Evolutionary conservation across 192 early-diverging fungal genomes (phyloP), one percentile per base, ranked within the genome.

Genomic region (Entomortierella chlamydospora): DNA sequence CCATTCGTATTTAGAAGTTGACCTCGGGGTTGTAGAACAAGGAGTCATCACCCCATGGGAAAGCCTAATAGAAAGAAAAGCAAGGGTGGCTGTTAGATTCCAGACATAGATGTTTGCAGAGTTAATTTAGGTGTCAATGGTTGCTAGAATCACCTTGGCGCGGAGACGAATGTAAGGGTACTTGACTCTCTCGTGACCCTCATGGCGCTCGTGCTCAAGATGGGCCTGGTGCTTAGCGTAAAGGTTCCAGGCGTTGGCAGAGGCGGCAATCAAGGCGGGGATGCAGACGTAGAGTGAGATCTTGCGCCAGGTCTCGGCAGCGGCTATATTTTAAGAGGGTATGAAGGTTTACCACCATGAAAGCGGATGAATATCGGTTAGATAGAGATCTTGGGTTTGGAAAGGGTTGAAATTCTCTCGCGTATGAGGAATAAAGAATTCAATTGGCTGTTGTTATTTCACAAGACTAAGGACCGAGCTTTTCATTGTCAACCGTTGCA

Each of bases 131-230:
- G 26, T 42, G 28, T 22, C 25, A 25, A 28, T 43, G n/a, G n/a
- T n/a, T n/a, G n/a, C n/a, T n/a, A n/a, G n/a, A 30, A 18, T 58
- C 77, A 84, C 83, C 80, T 70, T 84, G 23, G 29, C 20, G 42
- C 83, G 80, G n/a, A 84, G 43, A 26, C 80, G 73, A 64, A 77
- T 71, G 63, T 84, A 84, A n/a, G 68, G 69, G 64, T 77, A 84
- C 50, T 69, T 73, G 58, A 68, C 57, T 30, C 26, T 31, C 62
- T 84, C 83, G 50, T 81, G 70, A 13, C 76, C 76, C 67, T 72
- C 70, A 28, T 81, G 79, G 43, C 67, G 61, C 62, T 67, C 61
- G 57, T 81, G 73, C 64, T 77, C 78, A 60, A 72, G 61, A 41
- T 83, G 83, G 70, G 76, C 82, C 67, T 77, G 72, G 41, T 84